Evolutionary conservation across 192 early-diverging fungal genomes (phyloP).

Genomic region (Radiomyces spectabilis): DNA sequence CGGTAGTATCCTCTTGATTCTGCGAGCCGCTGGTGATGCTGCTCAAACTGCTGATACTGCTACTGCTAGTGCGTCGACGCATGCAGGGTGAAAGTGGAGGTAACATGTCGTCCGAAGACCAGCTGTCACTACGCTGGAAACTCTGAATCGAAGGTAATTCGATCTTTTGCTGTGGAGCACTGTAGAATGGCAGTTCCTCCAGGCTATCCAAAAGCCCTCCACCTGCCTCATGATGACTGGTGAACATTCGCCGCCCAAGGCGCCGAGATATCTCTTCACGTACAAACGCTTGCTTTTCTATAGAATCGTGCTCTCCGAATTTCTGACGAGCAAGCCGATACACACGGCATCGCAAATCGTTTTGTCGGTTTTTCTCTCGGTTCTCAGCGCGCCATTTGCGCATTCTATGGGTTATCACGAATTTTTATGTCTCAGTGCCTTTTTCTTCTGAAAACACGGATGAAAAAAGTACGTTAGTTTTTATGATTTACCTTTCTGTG

Average conservation of each 20-base stretch:
- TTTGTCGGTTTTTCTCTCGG: conserved; percentile 50
- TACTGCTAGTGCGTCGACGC: background rate
- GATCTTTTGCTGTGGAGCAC: conserved; percentile 18
- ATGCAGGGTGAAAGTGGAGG: background rate
- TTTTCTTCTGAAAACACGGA: background rate
- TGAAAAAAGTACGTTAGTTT: background rate
- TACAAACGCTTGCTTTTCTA: conserved; percentile 56
- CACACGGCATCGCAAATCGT: conserved; percentile 67
- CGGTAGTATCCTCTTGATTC: too few relatives aligned
- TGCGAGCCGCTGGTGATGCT: background rate
- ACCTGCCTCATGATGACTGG: background rate
- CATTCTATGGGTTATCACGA: too few relatives aligned
- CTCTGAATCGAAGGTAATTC: conserved; percentile 16
- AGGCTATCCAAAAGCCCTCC: background rate
- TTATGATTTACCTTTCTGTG: conserved; percentile 23
- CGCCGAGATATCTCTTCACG: conserved; percentile 52
- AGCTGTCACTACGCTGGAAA: too few relatives aligned
- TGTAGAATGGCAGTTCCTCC: conserved; percentile 18
- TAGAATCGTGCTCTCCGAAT: conserved; percentile 53
- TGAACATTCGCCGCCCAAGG: conserved; percentile 19
- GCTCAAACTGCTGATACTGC: background rate
- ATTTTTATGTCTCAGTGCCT: too few relatives aligned
- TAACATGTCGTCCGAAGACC: too few relatives aligned
- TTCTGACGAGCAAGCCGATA: conserved; percentile 55
- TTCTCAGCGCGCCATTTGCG: conserved; percentile 43